Evolutionary conservation across 768 basidiomycete genomes (phyloP).

Genomic region (Lyophyllum atratum): DNA sequence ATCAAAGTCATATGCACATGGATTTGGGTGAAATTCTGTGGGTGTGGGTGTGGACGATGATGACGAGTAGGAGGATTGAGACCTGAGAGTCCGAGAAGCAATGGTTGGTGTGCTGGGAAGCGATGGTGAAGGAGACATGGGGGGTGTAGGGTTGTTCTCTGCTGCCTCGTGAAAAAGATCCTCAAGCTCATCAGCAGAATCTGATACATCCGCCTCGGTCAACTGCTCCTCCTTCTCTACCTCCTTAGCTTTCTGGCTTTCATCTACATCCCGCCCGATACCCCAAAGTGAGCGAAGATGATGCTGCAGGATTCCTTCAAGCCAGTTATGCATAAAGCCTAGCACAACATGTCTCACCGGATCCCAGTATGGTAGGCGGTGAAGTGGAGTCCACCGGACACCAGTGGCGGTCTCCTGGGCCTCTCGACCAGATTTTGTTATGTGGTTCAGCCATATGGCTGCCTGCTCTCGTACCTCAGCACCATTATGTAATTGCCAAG

Average conservation of each 20-base stretch:
- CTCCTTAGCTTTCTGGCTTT: slow-evolving; percentile 1
- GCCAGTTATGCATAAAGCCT: too few relatives aligned
- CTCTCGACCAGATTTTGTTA: slow-evolving; percentile 13
- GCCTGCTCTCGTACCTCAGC: slow-evolving; percentile 11
- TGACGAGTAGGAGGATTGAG: neutral
- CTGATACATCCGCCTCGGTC: slow-evolving; percentile 17
- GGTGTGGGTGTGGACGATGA: neutral
- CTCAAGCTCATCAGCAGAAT: too few relatives aligned
- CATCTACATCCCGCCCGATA: slow-evolving; percentile 18
- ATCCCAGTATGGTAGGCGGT: too few relatives aligned
- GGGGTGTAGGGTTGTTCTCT: slow-evolving; percentile 4
- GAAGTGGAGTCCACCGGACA: slow-evolving; percentile 28
- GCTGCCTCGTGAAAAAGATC: slow-evolving; percentile 9
- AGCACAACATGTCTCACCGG: too few relatives aligned
- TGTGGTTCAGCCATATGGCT: neutral
- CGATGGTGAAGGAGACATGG: neutral
- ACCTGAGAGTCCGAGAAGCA: neutral
- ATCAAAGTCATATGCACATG: neutral
- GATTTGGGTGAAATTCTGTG: neutral
- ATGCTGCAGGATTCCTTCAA: slow-evolving; percentile 25
- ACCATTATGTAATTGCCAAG: too few relatives aligned
- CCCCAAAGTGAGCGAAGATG: slow-evolving; percentile 19
- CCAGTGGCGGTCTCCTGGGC: slow-evolving; percentile 18
- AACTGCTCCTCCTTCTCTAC: slow-evolving; percentile 17
- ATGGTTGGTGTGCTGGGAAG: too few relatives aligned